Evolutionary conservation across 73 alveolate species (phyloP).

Genomic region (Durusdinium trenchii): DNA sequence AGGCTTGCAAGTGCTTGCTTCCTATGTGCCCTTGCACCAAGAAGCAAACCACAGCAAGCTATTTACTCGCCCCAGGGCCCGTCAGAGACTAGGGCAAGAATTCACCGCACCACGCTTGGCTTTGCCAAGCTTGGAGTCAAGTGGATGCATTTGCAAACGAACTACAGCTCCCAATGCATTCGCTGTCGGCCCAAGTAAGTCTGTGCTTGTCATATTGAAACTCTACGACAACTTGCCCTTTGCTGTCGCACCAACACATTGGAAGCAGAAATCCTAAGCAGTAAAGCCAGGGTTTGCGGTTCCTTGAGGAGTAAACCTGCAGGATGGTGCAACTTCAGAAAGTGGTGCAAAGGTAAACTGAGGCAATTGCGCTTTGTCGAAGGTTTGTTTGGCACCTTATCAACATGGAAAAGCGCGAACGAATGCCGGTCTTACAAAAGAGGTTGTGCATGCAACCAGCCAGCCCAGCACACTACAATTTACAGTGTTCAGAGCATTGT

Average conservation of each 20-base stretch:
- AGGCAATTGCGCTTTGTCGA: slow-evolving; percentile 57
- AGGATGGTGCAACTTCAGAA: neutral
- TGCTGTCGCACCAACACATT: neutral
- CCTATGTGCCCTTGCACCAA: slow-evolving; percentile 8
- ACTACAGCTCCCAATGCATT: neutral
- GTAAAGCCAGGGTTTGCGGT: neutral
- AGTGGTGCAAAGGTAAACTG: neutral
- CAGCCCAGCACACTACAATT: neutral
- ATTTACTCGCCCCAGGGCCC: no score
- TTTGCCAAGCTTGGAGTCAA: slow-evolving; percentile 51
- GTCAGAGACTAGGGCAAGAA: no score
- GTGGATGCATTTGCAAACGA: no score
- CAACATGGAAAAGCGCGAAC: neutral
- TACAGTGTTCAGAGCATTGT: neutral
- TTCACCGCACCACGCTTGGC: slow-evolving; percentile 13
- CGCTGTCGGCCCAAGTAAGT: neutral
- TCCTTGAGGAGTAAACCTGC: neutral
- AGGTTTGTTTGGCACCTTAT: slow-evolving; percentile 81
- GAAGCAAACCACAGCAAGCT: slow-evolving; percentile 9
- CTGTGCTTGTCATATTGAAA: neutral
- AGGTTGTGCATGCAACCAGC: no score
- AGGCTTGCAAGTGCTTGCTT: slow-evolving; percentile 55
- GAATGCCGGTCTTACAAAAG: no score
- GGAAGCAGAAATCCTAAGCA: neutral
- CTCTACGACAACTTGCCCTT: no score